Percentiles rank a stretch among this genome's conserved stretches.
phyloP scores from a whole-genome alignment of 176 grass and related monocot genomes.

The Phoenix roebelenii region DNA sequence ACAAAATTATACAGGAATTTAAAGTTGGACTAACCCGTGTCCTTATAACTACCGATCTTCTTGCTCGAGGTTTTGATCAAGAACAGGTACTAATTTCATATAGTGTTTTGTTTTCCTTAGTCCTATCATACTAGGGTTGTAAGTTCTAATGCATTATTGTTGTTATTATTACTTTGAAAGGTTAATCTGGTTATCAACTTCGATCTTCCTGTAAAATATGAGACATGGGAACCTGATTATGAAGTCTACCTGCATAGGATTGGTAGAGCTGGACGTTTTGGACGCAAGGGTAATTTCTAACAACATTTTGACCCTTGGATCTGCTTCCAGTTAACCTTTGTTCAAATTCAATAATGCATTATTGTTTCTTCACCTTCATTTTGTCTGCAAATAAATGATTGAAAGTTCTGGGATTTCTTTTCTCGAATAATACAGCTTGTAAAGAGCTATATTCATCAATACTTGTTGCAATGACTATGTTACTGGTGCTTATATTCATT shows the following conservation, averaged over 20 bases:
- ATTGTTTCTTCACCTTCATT: no score
- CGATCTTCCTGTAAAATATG: constrained; percentile 74
- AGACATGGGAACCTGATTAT: constrained; percentile 56
- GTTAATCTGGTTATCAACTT: constrained; percentile 98
- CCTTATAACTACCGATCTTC: constrained; percentile 85
- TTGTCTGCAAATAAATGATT: no score
- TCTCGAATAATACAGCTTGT: no score
- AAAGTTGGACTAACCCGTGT: constrained; percentile 83
- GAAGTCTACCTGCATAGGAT: constrained; percentile 96
- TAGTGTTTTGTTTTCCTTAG: constrained; percentile 8
- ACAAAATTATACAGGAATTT: constrained; percentile 90
- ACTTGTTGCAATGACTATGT: no score
- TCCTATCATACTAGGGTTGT: background rate
- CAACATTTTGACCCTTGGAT: no score
- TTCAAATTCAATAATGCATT: no score
- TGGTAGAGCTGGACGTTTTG: constrained; percentile 92
- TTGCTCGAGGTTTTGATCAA: constrained; percentile 96
- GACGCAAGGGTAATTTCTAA: constrained; percentile 59
- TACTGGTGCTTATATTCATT: no score
- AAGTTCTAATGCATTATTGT: constrained; percentile 7
- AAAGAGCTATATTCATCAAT: no score
- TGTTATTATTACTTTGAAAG: constrained; percentile 19
- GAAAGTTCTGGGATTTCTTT: no score
- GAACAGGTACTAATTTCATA: constrained; percentile 53
- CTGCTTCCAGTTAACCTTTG: no score